These are phyloP conservation scores for Fraxinus quadrangulata DNA, from an alignment of 257 asterid species.

Conservation along the genomic window DNA sequence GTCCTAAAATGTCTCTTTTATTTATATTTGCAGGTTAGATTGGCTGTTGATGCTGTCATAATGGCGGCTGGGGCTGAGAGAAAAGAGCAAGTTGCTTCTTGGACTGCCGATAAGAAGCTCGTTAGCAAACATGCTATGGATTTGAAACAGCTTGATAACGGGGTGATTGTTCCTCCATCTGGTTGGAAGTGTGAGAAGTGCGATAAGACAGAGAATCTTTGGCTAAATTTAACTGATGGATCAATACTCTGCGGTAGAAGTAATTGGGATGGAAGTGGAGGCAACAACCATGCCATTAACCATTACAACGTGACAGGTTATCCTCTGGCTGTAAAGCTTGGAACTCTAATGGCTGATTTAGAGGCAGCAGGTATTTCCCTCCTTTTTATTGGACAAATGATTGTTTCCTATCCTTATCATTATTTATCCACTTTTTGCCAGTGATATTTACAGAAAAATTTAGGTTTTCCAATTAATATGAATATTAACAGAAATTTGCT, in stretches of 20 bases:
- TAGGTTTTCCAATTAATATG: background rate
- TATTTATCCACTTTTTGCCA: slow-evolving; percentile 10
- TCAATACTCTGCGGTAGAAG: slow-evolving; percentile 86
- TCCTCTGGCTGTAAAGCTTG: slow-evolving; percentile 98
- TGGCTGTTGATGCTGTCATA: slow-evolving; percentile 83
- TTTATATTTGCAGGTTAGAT: slow-evolving; percentile 64
- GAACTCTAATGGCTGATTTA: slow-evolving; percentile 88
- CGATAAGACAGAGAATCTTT: slow-evolving; percentile 91
- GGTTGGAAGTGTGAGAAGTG: slow-evolving; percentile 96
- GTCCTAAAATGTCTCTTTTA: slow-evolving; percentile 1
- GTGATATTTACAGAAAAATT: background rate
- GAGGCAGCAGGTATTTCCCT: slow-evolving; percentile 84
- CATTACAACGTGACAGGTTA: slow-evolving; percentile 63
- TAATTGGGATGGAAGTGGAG: slow-evolving; percentile 96
- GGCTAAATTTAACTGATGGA: slow-evolving; percentile 96
- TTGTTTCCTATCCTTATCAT: slow-evolving; percentile 15
- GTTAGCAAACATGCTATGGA: slow-evolving; percentile 77
- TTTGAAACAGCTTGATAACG: slow-evolving; percentile 81
- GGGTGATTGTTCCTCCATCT: slow-evolving; percentile 77
- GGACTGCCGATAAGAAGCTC: slow-evolving; percentile 86
- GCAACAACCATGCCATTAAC: slow-evolving; percentile 89
- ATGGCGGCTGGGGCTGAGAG: slow-evolving; percentile 86
- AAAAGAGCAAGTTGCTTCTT: slow-evolving; percentile 87
- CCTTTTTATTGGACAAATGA: slow-evolving; percentile 16
- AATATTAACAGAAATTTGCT: background rate